Conservation (phyloP, 176 grass and related monocot genomes). For the Puccinellia tenuiflora region DNA sequence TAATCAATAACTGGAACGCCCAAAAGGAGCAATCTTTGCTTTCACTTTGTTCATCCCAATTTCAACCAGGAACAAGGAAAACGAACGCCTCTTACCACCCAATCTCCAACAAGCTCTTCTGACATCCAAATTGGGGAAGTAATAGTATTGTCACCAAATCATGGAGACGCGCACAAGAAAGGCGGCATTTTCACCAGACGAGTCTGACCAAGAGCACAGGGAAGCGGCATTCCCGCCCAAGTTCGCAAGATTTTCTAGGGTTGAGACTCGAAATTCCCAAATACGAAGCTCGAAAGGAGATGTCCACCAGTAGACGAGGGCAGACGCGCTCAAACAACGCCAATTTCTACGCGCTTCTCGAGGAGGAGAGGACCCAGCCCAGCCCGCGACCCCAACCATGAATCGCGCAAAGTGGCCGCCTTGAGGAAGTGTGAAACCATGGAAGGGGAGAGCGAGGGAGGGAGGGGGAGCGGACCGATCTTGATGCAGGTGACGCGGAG, state of each 20-base stretch:
- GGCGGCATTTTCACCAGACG: background rate
- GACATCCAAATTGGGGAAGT: background rate
- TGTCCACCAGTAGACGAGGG: background rate
- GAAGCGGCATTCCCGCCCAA: background rate
- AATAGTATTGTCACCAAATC: background rate
- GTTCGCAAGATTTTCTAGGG: background rate
- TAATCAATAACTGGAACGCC: background rate
- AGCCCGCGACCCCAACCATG: background rate
- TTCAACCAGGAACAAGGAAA: background rate
- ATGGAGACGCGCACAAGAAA: background rate
- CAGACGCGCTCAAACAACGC: background rate
- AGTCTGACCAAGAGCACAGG: background rate
- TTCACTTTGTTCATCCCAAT: background rate
- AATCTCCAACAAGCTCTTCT: background rate
- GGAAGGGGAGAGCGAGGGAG: background rate
- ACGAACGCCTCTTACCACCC: background rate
- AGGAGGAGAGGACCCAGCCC: background rate
- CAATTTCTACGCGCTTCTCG: background rate
- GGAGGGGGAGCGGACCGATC: constrained; percentile 44
- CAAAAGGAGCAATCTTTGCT: constrained; percentile 6
- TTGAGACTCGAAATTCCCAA: background rate
- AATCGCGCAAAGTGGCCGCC: background rate
- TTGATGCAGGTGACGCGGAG: constrained; percentile 96
- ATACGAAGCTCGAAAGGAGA: background rate
- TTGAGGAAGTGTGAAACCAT: background rate